These are phyloP conservation scores for Calocybe cyanea DNA, from an alignment of 768 basidiomycete species.

Conservation along the genomic window DNA sequence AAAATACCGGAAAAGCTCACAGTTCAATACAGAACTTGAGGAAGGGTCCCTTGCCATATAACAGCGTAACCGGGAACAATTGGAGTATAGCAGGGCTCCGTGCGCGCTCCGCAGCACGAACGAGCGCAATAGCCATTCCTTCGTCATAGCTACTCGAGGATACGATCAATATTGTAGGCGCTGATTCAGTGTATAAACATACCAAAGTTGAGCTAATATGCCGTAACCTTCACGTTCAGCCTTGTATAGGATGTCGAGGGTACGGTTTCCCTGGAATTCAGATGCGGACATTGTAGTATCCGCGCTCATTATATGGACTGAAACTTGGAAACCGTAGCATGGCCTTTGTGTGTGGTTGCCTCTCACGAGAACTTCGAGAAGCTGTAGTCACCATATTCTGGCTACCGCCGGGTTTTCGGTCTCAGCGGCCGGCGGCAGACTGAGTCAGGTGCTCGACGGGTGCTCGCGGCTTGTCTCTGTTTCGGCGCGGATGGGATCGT, in stretches of 20 bases:
- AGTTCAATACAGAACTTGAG: constrained; percentile 40
- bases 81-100: constrained; percentile 42
- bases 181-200: constrained; percentile 6
- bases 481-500: no score
- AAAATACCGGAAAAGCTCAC: constrained; percentile 15
- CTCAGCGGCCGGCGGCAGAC: no score
- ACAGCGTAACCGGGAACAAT: constrained; percentile 43
- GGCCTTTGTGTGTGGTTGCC: no score
- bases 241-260: constrained; percentile 35
- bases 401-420: no score
- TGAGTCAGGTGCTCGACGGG: no score
- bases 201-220: constrained; percentile 42
- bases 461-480: no score
- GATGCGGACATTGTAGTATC: not conserved
- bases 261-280: constrained; percentile 28
- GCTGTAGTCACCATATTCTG: no score
- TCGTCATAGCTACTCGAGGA: constrained; percentile 35
- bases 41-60: constrained; percentile 43
- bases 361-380: no score
- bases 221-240: constrained; percentile 41
- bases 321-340: no score
- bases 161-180: not conserved
- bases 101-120: constrained; percentile 44
- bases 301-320: no score
- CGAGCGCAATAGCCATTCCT: constrained; percentile 39